These are phyloP conservation scores for Laburnicola sp. DNA, from an alignment of 2,329 filamentous ascomycete species.

Conservation along the genomic window DNA sequence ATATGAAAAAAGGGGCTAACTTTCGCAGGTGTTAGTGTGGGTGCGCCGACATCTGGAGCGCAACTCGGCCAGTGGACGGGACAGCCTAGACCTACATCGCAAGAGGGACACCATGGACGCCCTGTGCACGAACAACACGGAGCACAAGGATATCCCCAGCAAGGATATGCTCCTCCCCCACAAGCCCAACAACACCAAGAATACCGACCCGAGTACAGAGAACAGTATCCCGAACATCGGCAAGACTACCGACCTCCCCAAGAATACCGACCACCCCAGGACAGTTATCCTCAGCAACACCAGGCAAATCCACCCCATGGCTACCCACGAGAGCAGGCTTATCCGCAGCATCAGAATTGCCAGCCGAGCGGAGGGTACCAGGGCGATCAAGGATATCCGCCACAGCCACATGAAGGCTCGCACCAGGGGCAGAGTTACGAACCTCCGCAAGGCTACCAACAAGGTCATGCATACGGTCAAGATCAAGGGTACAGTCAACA, in stretches of 20 bases:
- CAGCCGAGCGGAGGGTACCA: background rate
- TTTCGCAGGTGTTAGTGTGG: constrained; percentile 26
- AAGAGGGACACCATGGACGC: constrained; percentile 10
- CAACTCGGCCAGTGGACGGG: constrained; percentile 17
- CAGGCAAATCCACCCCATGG: background rate
- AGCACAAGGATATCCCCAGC: background rate
- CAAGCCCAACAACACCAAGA: constrained; percentile 5
- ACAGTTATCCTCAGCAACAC: constrained; percentile 1
- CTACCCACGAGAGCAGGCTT: constrained; percentile 4
- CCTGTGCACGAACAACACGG: constrained; percentile 8
- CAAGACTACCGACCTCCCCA: constrained; percentile 3
- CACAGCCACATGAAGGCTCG: background rate
- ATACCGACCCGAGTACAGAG: background rate
- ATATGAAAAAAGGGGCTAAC: no score
- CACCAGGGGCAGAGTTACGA: background rate
- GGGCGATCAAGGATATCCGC: background rate
- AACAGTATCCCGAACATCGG: constrained; percentile 2
- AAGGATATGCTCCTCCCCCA: constrained; percentile 8
- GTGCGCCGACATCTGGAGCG: constrained; percentile 19
- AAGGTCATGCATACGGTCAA: background rate
- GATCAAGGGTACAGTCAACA: background rate
- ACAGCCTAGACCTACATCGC: constrained; percentile 6
- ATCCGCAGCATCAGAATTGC: constrained; percentile 4
- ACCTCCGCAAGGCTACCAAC: background rate
- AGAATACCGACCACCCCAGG: background rate